Percentiles rank a stretch among this genome's conserved stretches.
phyloP scores from a whole-genome alignment of 2,329 filamentous ascomycete species.

The Ilyonectria mors-panacis region DNA sequence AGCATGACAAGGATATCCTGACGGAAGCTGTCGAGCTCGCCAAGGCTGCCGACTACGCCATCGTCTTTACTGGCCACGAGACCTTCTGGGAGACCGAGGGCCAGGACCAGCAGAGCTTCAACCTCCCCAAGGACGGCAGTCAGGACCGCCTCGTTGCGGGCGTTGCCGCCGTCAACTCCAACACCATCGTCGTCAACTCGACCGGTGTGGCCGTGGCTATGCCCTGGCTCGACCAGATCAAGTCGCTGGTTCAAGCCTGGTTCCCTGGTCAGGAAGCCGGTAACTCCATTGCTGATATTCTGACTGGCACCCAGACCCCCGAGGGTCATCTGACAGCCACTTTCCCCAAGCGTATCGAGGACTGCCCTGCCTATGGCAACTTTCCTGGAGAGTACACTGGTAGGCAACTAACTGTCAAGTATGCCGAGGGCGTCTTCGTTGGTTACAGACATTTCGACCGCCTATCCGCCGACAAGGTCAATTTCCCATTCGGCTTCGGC shows the following conservation, averaged over 20 bases:
- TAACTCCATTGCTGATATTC: constrained; percentile 75
- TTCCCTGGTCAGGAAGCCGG: constrained; percentile 78
- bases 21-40: constrained; percentile 25
- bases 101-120: constrained; percentile 29
- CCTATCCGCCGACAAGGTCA: constrained; percentile 24
- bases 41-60: constrained; percentile 23
- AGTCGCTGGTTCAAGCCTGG: constrained; percentile 75
- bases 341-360: constrained; percentile 71
- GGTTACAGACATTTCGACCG: constrained; percentile 79
- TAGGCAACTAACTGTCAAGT: constrained; percentile 69
- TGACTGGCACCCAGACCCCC: constrained; percentile 74
- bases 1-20: constrained; percentile 24
- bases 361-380: constrained; percentile 76
- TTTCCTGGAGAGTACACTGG: constrained; percentile 61
- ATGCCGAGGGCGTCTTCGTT: constrained; percentile 77
- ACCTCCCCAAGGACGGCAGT: constrained; percentile 29
- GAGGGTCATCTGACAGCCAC: constrained; percentile 65
- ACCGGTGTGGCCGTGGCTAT: constrained; percentile 72
- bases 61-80: constrained; percentile 32
- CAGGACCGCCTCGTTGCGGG: constrained; percentile 70
- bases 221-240: constrained; percentile 68
- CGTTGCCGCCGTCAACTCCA: constrained; percentile 69
- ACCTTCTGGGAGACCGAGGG: constrained; percentile 33
- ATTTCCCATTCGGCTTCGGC: constrained; percentile 33
- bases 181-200: constrained; percentile 73